Evolutionary conservation across 2,329 filamentous ascomycete species (phyloP).

Genomic region (Talaromyces sp.): DNA sequence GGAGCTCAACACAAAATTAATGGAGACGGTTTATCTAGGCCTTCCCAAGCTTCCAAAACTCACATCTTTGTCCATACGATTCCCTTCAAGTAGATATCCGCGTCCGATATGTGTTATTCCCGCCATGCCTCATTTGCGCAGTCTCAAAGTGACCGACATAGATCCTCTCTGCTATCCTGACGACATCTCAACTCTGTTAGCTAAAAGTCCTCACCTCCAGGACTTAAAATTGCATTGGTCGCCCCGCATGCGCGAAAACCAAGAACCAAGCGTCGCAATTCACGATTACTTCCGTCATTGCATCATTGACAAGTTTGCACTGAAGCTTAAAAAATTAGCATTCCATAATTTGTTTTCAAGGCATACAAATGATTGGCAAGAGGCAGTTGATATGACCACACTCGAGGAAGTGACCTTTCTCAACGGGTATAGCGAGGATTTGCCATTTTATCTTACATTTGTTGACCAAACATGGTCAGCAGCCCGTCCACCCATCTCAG

Average conservation of each 20-base stretch:
- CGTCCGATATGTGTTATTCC: slow-evolving; percentile 54
- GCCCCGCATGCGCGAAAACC: slow-evolving; percentile 55
- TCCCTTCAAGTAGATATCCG: slow-evolving; percentile 52
- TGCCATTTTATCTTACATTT: slow-evolving; percentile 43
- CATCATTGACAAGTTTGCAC: slow-evolving; percentile 41
- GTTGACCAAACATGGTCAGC: slow-evolving; percentile 52
- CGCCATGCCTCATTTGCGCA: slow-evolving; percentile 51
- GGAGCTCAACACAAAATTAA: slow-evolving; percentile 57
- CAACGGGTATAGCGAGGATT: slow-evolving; percentile 40
- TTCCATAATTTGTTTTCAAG: slow-evolving; percentile 56
- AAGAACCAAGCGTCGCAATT: slow-evolving; percentile 54
- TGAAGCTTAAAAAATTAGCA: slow-evolving; percentile 48
- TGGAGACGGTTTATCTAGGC: slow-evolving; percentile 55
- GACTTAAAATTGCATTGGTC: slow-evolving; percentile 57
- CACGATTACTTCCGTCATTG: slow-evolving; percentile 54
- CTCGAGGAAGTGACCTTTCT: slow-evolving; percentile 51
- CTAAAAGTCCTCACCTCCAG: slow-evolving; percentile 50
- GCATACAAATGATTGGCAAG: slow-evolving; percentile 44
- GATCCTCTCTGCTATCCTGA: slow-evolving; percentile 62
- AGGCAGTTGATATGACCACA: slow-evolving; percentile 37
- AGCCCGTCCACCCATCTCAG: slow-evolving; percentile 22
- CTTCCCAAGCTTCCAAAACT: slow-evolving; percentile 48
- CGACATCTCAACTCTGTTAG: slow-evolving; percentile 54
- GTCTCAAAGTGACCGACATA: slow-evolving; percentile 53
- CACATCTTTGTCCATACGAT: slow-evolving; percentile 51